Percentiles rank a stretch among this genome's conserved stretches.
Conservation (phyloP, 768 basidiomycete genomes). For the Tulasnella sp. region DNA sequence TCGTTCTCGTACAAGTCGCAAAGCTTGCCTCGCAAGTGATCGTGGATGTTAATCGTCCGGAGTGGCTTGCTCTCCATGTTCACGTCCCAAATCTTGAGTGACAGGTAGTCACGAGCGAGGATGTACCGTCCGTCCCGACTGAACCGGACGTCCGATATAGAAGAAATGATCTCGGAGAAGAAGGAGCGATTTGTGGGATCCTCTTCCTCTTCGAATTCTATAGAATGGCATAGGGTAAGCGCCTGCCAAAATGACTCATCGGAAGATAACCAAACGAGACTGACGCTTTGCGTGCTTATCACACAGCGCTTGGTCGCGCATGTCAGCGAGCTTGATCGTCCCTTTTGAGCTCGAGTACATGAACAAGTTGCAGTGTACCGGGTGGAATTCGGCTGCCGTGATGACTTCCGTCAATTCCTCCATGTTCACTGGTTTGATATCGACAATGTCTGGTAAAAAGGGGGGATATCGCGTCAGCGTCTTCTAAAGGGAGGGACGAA, state of each 20-base stretch:
- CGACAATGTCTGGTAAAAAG: slow-evolving; percentile 78
- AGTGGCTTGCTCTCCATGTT: slow-evolving; percentile 97
- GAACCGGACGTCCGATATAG: slow-evolving; percentile 99
- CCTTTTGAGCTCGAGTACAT: slow-evolving; percentile 99
- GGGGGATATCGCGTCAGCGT: not conserved
- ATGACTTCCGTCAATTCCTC: slow-evolving; percentile 99
- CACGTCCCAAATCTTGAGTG: slow-evolving; percentile 98
- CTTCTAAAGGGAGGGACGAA: not conserved
- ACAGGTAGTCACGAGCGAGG: slow-evolving; percentile 92
- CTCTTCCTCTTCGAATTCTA: slow-evolving; percentile 98
- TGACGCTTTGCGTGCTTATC: slow-evolving; percentile 92
- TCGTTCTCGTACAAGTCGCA: slow-evolving; percentile 99
- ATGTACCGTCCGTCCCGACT: slow-evolving; percentile 96
- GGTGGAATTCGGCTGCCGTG: slow-evolving; percentile 99
- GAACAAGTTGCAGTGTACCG: slow-evolving; percentile 93
- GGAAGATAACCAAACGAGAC: slow-evolving; percentile 30
- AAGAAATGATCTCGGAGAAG: slow-evolving; percentile 99
- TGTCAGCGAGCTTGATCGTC: slow-evolving; percentile 98
- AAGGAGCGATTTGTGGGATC: slow-evolving; percentile 96
- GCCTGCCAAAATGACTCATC: slow-evolving; percentile 6
- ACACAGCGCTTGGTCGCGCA: slow-evolving; percentile 96
- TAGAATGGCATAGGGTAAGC: not conserved
- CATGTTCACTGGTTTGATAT: slow-evolving; percentile 99
- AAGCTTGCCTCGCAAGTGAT: slow-evolving; percentile 92
- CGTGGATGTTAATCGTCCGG: slow-evolving; percentile 97